A percentile compares a stretch with the other conserved stretches of the same genome.
These are phyloP conservation scores for Phytophthora capsici DNA, from an alignment of 352 stramenopile genomes.

Conservation along the genomic window DNA sequence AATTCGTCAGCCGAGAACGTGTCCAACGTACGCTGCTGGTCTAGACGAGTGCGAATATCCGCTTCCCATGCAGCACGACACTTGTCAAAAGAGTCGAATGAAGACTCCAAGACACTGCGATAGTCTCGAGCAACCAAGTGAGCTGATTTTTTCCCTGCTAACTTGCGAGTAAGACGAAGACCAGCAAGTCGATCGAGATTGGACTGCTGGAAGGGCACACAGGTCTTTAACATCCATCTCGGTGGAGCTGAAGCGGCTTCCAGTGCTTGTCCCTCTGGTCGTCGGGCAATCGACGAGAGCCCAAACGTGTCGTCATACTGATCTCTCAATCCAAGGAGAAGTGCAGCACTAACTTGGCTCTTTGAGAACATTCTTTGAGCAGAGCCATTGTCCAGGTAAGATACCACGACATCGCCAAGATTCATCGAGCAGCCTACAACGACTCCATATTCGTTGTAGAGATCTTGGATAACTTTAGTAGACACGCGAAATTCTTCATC, in stretches of 20 bases:
- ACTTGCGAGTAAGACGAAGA: constrained; percentile 44
- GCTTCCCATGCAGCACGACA: constrained; percentile 60
- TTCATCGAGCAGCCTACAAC: constrained; percentile 64
- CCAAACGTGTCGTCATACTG: constrained; percentile 77
- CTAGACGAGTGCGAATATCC: constrained; percentile 34
- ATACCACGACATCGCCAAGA: constrained; percentile 52
- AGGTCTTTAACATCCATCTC: constrained; percentile 73
- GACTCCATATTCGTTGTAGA: constrained; percentile 69
- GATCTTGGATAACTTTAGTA: constrained; percentile 34
- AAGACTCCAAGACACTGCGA: constrained; percentile 35
- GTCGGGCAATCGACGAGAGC: constrained; percentile 43
- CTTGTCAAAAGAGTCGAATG: constrained; percentile 51
- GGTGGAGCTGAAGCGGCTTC: constrained; percentile 37
- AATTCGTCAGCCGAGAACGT: constrained; percentile 50
- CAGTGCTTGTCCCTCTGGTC: not conserved
- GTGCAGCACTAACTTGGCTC: constrained; percentile 53
- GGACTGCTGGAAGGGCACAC: constrained; percentile 51
- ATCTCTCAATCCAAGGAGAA: constrained; percentile 57
- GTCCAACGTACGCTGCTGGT: constrained; percentile 31
- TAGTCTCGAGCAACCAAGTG: constrained; percentile 62
- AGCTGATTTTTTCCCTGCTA: constrained; percentile 43
- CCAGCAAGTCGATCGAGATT: constrained; percentile 59
- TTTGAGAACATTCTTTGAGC: constrained; percentile 34
- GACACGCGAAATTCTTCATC: constrained; percentile 47
- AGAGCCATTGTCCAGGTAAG: constrained; percentile 26